phyloP scores from a whole-genome alignment of 2,329 filamentous ascomycete genomes.

The Penicillium nordicum region DNA sequence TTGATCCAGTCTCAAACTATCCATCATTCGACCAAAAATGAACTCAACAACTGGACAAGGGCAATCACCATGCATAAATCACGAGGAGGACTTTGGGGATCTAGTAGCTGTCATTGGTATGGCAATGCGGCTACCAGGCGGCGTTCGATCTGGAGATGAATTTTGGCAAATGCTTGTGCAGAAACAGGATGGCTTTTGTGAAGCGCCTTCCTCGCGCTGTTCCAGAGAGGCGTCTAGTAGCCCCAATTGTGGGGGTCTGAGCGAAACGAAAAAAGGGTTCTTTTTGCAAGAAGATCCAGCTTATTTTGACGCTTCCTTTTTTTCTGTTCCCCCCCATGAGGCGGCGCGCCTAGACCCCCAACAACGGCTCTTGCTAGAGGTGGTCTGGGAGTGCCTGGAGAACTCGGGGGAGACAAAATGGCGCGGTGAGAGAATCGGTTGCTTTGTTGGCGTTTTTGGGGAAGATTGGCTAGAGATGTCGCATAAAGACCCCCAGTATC shows the following conservation, averaged over 20 bases:
- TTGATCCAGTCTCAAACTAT: slow-evolving; percentile 3
- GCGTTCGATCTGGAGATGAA: slow-evolving; percentile 11
- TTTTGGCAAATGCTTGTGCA: slow-evolving; percentile 25
- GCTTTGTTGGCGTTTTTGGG: slow-evolving; percentile 25
- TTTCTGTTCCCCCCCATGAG: slow-evolving; percentile 25
- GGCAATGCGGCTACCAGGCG: slow-evolving; percentile 24
- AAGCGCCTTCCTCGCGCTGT: slow-evolving; percentile 22
- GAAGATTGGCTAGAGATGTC: slow-evolving; percentile 26
- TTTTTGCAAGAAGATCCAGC: slow-evolving; percentile 32
- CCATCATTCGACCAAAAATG: slow-evolving; percentile 7
- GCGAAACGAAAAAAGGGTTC: slow-evolving; percentile 21
- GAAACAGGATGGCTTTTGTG: slow-evolving; percentile 17
- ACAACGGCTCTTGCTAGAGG: slow-evolving; percentile 33
- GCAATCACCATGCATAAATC: slow-evolving; percentile 5
- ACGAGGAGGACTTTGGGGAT: background rate
- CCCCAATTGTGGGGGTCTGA: slow-evolving; percentile 11
- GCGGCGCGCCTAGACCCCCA: slow-evolving; percentile 31
- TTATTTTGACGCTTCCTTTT: slow-evolving; percentile 28
- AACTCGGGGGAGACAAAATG: slow-evolving; percentile 29
- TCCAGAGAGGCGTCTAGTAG: slow-evolving; percentile 28
- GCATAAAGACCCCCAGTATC: slow-evolving; percentile 18
- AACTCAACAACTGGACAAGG: slow-evolving; percentile 6
- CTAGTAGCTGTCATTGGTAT: slow-evolving; percentile 26
- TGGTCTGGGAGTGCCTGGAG: slow-evolving; percentile 34
- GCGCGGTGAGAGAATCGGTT: slow-evolving; percentile 31